Evolutionary conservation across 805 yeast species (phyloP), one percentile per base, ranked within the genome.

Genomic region (Candida nitratophila): DNA sequence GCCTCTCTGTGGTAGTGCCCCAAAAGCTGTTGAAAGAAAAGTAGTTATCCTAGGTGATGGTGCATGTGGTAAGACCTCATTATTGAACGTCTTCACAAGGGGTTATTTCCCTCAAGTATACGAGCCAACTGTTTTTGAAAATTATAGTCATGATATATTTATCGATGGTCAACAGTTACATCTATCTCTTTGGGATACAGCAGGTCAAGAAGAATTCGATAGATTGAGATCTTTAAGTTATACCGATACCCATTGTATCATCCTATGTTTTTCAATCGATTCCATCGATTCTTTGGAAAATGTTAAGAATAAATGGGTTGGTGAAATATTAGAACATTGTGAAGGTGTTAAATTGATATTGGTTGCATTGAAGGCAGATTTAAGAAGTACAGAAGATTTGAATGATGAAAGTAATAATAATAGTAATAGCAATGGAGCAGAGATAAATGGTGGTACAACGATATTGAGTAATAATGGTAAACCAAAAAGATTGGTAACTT

Each of bases 151-250:
- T 65, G 98, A 91, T 61, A 93, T 91, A 51, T 91, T 87, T 66
- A 89, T 91, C 44, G 99, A 91, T 62, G 91, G 91, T 42, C 88
- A 87, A 62, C 88, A 93, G 41, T 86, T 91, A 55, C 95, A 90
- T 58, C 69, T 91, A 45, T 89, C 96, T 15, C 70, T 91, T 44
- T 93, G 99, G 99, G 99, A 91, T 63, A 91, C 99, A 6, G 99
- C 99, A 1, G 99, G 99, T 8, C 99, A 91, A 70, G 99, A 91
- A 67, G 99, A 91, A 68, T 91, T 91, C 56, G 99, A 91, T 64
- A 76, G 97, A 50, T 74, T 91, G 63, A 78, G 99, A 63, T 87
- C 97, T 1, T 72, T 91, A 48, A 85, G 95, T 41, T 93, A 93
- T 64, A 82, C 90, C 24, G 98, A 93, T 64, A 93, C 99, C 3